Conservation (phyloP, 2,329 filamentous ascomycete species). For the Metarhizium robertsii region DNA sequence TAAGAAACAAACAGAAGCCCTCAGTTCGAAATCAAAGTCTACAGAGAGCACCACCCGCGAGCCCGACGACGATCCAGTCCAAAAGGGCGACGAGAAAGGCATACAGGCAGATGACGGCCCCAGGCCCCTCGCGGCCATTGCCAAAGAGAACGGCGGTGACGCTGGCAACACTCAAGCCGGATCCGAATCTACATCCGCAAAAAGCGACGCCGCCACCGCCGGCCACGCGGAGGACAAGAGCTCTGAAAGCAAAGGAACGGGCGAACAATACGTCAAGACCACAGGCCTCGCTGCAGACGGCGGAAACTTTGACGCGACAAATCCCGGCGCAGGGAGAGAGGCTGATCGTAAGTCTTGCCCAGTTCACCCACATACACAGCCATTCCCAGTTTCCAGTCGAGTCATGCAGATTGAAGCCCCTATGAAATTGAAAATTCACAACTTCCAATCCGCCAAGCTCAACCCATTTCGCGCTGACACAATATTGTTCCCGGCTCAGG, state of each 20-base stretch:
- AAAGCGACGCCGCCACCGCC: neutral
- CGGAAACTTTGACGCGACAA: slow-evolving; percentile 56
- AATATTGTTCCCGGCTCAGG: slow-evolving; percentile 13
- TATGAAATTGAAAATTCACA: neutral
- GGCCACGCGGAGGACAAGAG: slow-evolving; percentile 10
- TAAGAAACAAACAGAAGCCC: neutral
- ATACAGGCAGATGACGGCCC: slow-evolving; percentile 17
- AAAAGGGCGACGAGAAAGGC: slow-evolving; percentile 21
- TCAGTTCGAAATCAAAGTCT: neutral
- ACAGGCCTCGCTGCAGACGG: slow-evolving; percentile 54
- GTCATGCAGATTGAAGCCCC: too few relatives aligned
- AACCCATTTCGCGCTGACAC: slow-evolving; percentile 2
- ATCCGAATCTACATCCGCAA: neutral
- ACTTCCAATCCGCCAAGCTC: too few relatives aligned
- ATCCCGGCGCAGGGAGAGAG: slow-evolving; percentile 55
- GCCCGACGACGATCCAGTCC: slow-evolving; percentile 26
- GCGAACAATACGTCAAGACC: slow-evolving; percentile 47
- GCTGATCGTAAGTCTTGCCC: slow-evolving; percentile 47
- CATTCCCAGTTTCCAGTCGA: neutral
- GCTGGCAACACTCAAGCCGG: slow-evolving; percentile 13
- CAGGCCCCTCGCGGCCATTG: slow-evolving; percentile 24
- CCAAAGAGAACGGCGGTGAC: slow-evolving; percentile 22
- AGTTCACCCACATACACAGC: neutral
- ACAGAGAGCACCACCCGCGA: slow-evolving; percentile 23
- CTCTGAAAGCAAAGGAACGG: slow-evolving; percentile 33